Conservation (phyloP, 2,329 filamentous ascomycete species). For the Diplodia corticola region DNA sequence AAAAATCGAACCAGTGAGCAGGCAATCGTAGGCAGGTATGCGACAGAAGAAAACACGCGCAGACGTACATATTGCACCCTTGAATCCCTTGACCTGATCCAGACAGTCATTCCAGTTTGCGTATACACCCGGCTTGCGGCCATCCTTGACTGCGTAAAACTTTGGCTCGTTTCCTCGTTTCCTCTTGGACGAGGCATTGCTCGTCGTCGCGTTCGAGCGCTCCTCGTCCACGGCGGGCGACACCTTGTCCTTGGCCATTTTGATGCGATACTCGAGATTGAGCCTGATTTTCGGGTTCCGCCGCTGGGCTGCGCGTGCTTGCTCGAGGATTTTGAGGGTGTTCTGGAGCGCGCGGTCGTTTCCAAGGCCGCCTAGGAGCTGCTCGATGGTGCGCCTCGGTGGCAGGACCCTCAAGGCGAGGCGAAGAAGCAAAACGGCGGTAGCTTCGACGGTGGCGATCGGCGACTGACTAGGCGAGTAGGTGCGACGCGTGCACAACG, state of each 20-base stretch:
- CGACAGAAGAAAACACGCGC: background rate
- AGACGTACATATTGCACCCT: conserved; percentile 45
- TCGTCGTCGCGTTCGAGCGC: conserved; percentile 28
- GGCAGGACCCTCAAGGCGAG: background rate
- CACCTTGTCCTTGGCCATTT: conserved; percentile 1
- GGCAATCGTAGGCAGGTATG: background rate
- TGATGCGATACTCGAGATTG: background rate
- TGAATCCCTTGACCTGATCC: conserved; percentile 61
- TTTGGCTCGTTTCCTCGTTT: conserved; percentile 55
- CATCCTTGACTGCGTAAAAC: conserved; percentile 65
- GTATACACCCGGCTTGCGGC: conserved; percentile 63
- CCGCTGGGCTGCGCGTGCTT: background rate
- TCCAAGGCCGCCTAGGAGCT: background rate
- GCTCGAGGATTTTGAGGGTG: background rate
- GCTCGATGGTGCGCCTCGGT: background rate
- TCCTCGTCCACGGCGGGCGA: conserved; percentile 18
- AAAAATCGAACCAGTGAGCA: conserved; percentile 12
- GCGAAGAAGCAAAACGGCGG: conserved; percentile 1
- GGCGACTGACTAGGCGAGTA: background rate
- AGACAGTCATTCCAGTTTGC: conserved; percentile 64
- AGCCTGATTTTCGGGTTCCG: background rate
- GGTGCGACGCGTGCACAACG: background rate
- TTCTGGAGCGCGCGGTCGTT: background rate
- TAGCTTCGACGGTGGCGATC: background rate
- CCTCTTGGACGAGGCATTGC: conserved; percentile 50